phyloP scores from a whole-genome alignment of 2,329 filamentous ascomycete genomes.

The Pseudogymnoascus sp. region DNA sequence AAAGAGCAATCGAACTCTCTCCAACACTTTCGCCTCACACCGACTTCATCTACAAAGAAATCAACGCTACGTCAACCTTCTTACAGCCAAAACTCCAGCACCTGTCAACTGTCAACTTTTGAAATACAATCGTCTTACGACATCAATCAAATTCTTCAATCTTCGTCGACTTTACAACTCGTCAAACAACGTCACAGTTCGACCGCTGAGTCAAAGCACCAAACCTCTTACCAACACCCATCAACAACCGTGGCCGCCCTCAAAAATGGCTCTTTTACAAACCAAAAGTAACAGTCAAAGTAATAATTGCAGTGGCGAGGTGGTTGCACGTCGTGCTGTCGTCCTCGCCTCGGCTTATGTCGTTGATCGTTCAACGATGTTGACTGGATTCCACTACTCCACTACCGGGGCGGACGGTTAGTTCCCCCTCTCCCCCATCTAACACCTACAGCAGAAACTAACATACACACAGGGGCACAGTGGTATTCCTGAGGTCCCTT shows the following conservation, averaged over 20 bases:
- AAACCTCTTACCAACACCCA: background rate
- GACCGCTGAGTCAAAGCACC: slow-evolving; percentile 5
- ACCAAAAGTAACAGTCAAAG: slow-evolving; percentile 43
- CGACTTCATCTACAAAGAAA: slow-evolving; percentile 1
- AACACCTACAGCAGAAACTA: slow-evolving; percentile 14
- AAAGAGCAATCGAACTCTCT: slow-evolving; percentile 5
- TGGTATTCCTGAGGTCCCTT: slow-evolving; percentile 91
- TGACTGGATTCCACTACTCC: slow-evolving; percentile 89
- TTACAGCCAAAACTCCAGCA: background rate
- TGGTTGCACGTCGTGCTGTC: slow-evolving; percentile 50
- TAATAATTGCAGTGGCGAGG: slow-evolving; percentile 64
- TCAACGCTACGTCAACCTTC: background rate
- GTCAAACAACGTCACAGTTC: background rate
- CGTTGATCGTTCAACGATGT: slow-evolving; percentile 61
- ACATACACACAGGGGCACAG: slow-evolving; percentile 55
- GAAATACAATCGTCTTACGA: slow-evolving; percentile 4
- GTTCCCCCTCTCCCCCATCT: slow-evolving; percentile 23
- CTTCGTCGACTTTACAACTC: background rate
- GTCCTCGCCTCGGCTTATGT: slow-evolving; percentile 89
- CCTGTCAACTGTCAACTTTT: background rate
- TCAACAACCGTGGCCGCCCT: slow-evolving; percentile 25
- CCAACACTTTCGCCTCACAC: slow-evolving; percentile 7
- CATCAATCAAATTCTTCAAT: background rate
- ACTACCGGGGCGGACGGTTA: slow-evolving; percentile 78
- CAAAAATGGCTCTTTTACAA: slow-evolving; percentile 27